These are phyloP conservation scores for Rhynchosporium agropyri DNA, from an alignment of 2,329 filamentous ascomycete species.

Conservation along the genomic window DNA sequence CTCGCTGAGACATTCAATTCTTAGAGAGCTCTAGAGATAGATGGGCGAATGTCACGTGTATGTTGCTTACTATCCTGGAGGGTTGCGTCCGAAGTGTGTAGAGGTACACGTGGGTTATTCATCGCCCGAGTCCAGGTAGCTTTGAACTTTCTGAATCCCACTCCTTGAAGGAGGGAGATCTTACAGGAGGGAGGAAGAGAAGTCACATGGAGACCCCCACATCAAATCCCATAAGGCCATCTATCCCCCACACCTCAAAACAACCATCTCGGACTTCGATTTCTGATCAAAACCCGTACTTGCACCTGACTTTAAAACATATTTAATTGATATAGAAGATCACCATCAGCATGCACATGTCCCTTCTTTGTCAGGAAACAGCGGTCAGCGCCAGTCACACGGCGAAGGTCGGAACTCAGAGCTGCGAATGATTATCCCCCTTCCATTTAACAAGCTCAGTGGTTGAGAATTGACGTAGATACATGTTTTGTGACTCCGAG, in stretches of 20 bases:
- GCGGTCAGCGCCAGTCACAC: background rate
- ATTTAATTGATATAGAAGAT: background rate
- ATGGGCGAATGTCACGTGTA: background rate
- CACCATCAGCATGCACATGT: slow-evolving; percentile 12
- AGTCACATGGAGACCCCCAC: slow-evolving; percentile 11
- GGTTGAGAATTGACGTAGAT: background rate
- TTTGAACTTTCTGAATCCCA: background rate
- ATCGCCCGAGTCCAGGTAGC: background rate
- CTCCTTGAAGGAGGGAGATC: too few species aligned
- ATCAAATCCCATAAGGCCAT: background rate
- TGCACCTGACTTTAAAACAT: background rate
- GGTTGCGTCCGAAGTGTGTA: background rate
- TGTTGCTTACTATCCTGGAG: background rate
- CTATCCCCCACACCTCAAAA: slow-evolving; percentile 1
- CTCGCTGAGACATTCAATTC: background rate
- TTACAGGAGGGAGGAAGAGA: background rate
- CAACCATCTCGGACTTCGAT: background rate
- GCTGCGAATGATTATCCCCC: background rate
- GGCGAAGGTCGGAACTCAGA: background rate
- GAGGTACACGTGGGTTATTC: background rate
- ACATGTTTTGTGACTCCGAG: too few species aligned
- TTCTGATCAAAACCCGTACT: background rate
- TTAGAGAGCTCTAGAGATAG: background rate
- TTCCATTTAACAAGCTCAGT: background rate
- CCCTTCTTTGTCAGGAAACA: background rate